A percentile compares a stretch with the other conserved stretches of the same genome.
These are phyloP conservation scores for Quercus robur DNA, from an alignment of 306 rosid genomes.

Conservation along the genomic window DNA sequence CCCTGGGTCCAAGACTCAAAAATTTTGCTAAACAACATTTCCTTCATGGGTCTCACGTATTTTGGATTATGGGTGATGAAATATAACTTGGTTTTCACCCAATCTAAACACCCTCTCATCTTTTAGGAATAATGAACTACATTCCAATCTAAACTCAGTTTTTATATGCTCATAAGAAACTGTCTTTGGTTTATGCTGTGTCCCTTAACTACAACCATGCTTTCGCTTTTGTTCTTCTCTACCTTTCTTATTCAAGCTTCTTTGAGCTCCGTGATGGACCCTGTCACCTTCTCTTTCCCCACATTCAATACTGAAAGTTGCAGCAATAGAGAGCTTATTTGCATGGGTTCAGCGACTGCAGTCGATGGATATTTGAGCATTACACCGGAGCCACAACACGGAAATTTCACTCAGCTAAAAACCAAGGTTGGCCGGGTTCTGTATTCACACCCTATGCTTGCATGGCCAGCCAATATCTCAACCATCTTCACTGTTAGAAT, in stretches of 20 bases:
- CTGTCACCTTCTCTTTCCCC: conserved; percentile 39
- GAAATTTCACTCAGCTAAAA: conserved; percentile 10
- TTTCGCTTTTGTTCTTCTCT: conserved; percentile 16
- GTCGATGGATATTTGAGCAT: conserved; percentile 41
- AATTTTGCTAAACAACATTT: too few relatives aligned
- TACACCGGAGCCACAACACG: conserved; percentile 41
- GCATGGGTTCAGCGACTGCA: conserved; percentile 53
- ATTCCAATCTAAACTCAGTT: too few relatives aligned
- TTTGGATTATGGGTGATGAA: too few relatives aligned
- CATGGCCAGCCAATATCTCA: conserved; percentile 52
- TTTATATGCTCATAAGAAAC: too few relatives aligned
- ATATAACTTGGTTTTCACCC: neutral
- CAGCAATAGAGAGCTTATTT: conserved; percentile 35
- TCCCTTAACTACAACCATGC: neutral
- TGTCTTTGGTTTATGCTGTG: too few relatives aligned
- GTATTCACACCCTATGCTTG: conserved; percentile 33
- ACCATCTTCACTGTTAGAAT: conserved; percentile 55
- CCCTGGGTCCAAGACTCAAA: too few relatives aligned
- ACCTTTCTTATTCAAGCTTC: conserved; percentile 17
- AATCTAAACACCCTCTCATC: neutral
- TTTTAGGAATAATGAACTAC: too few relatives aligned
- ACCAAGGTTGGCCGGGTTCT: conserved; percentile 47
- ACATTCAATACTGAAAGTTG: conserved; percentile 50
- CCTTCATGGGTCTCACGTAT: too few relatives aligned
- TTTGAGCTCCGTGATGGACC: conserved; percentile 11